Evolutionary conservation across 192 early-diverging fungal genomes (phyloP).

Genomic region (Coemansia sp.): DNA sequence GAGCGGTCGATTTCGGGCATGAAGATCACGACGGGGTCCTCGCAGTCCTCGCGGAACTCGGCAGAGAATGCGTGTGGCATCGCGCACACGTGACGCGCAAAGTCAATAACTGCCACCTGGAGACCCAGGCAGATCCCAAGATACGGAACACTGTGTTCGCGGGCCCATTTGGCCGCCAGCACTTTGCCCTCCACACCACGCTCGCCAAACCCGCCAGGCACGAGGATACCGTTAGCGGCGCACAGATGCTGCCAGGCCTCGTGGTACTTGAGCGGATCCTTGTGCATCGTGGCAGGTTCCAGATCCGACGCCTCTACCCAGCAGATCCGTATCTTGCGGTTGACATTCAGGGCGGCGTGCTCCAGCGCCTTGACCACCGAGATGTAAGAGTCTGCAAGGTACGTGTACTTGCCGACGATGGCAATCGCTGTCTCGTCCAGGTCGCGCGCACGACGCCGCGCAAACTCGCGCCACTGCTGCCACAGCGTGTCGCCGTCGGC

Average conservation of each 20-base stretch:
- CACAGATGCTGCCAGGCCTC: slow-evolving; percentile 93
- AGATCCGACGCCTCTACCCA: slow-evolving; percentile 97
- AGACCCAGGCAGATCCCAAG: slow-evolving; percentile 98
- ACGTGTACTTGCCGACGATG: slow-evolving; percentile 95
- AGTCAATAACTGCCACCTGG: slow-evolving; percentile 97
- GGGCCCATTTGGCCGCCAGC: slow-evolving; percentile 92
- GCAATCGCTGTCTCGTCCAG: slow-evolving; percentile 85
- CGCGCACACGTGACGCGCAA: slow-evolving; percentile 89
- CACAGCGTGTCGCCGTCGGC: slow-evolving; percentile 67
- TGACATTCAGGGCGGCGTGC: slow-evolving; percentile 86
- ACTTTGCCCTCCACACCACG: slow-evolving; percentile 98
- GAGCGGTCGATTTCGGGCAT: slow-evolving; percentile 97
- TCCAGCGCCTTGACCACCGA: slow-evolving; percentile 96
- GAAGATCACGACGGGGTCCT: slow-evolving; percentile 81
- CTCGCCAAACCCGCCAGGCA: slow-evolving; percentile 96
- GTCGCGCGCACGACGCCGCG: slow-evolving; percentile 68
- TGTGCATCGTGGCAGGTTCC: slow-evolving; percentile 69
- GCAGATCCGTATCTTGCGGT: slow-evolving; percentile 76
- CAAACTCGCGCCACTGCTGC: slow-evolving; percentile 85
- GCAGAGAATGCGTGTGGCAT: slow-evolving; percentile 79
- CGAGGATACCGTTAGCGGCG: slow-evolving; percentile 88
- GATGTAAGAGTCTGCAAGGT: slow-evolving; percentile 95
- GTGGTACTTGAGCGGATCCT: slow-evolving; percentile 90
- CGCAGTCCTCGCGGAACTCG: slow-evolving; percentile 78
- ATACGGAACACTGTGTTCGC: slow-evolving; percentile 96